These are phyloP conservation scores for Xylariaceae sp. DNA, from an alignment of 2,329 filamentous ascomycete species.

Conservation along the genomic window DNA sequence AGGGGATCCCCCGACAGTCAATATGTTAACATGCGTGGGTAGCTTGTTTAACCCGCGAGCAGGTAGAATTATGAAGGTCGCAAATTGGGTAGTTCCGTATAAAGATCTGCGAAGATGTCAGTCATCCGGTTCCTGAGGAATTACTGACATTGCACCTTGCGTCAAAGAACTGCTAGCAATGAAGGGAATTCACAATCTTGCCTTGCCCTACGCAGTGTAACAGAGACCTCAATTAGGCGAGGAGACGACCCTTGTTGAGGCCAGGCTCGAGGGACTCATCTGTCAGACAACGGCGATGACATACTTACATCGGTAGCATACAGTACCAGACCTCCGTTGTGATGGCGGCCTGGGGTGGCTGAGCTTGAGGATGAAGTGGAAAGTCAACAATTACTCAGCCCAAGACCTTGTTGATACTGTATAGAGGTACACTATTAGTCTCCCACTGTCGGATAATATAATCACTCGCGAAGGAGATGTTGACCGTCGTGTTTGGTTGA, in stretches of 20 bases:
- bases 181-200: not conserved
- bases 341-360: not conserved
- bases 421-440: no score
- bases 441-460: no score
- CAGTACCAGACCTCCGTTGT: no score
- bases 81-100: no score
- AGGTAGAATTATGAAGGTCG: no score
- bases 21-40: not conserved
- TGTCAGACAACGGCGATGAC: not conserved
- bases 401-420: no score
- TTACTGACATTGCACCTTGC: not conserved
- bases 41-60: no score
- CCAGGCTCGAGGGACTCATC: not conserved
- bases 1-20: not conserved
- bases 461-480: not conserved
- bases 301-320: not conserved
- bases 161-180: not conserved
- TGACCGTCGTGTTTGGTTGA: not conserved
- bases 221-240: not conserved
- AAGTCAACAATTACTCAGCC: no score
- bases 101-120: not conserved
- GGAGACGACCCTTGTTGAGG: not conserved
- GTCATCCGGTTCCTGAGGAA: not conserved
- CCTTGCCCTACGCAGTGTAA: not conserved
- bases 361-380: not conserved